These are phyloP conservation scores for Cercospora berteroae DNA, from an alignment of 2,329 filamentous ascomycete genomes.

Conservation along the genomic window DNA sequence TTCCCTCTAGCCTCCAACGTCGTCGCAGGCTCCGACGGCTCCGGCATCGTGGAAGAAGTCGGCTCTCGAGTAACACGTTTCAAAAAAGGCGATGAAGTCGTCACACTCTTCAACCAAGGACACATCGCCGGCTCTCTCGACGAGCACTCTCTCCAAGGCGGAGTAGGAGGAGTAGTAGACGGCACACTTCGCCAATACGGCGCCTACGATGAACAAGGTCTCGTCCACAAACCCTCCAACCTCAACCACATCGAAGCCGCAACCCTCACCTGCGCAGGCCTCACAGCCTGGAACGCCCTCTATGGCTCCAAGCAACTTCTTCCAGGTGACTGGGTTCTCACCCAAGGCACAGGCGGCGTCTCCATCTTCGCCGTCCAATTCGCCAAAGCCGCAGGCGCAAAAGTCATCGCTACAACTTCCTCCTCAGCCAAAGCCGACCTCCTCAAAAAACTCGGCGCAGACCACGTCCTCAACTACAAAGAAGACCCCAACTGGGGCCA, in stretches of 20 bases:
- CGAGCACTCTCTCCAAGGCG: constrained; percentile 45
- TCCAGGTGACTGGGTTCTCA: constrained; percentile 54
- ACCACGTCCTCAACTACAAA: constrained; percentile 59
- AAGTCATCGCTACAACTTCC: constrained; percentile 59
- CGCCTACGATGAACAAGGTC: constrained; percentile 64
- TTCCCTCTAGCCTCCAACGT: constrained; percentile 44
- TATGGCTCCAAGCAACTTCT: constrained; percentile 48
- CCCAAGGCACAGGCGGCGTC: constrained; percentile 70
- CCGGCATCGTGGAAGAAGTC: constrained; percentile 53
- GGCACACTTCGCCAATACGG: constrained; percentile 67
- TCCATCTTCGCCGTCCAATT: constrained; percentile 64
- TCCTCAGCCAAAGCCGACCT: constrained; percentile 49
- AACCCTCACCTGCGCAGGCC: constrained; percentile 49
- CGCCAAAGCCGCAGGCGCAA: constrained; percentile 54
- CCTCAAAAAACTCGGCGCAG: constrained; percentile 54
- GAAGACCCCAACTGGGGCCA: constrained; percentile 55
- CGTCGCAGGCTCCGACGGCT: constrained; percentile 53
- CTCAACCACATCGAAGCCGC: constrained; percentile 49
- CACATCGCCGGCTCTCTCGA: constrained; percentile 54
- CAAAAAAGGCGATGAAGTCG: constrained; percentile 58
- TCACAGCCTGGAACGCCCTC: constrained; percentile 55
- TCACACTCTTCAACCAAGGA: constrained; percentile 62
- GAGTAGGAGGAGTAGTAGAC: constrained; percentile 66
- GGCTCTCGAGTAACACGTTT: constrained; percentile 58
- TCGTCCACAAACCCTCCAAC: constrained; percentile 62